A percentile compares a stretch with the other conserved stretches of the same genome.
Conservation (phyloP, 768 basidiomycete species). For the Holtermannia corniformis region DNA sequence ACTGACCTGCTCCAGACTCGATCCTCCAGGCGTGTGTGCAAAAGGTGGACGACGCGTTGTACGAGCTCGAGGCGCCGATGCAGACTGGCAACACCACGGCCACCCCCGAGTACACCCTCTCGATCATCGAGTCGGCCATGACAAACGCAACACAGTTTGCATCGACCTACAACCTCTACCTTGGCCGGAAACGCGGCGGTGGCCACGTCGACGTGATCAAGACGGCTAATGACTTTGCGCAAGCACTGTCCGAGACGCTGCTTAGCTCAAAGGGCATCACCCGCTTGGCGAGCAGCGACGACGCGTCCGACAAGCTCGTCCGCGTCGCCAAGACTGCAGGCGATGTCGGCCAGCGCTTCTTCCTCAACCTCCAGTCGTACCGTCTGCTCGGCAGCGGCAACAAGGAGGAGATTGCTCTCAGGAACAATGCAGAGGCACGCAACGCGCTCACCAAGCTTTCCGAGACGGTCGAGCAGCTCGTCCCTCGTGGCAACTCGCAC, state of each 20-base stretch:
- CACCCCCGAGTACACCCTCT: conserved; percentile 96
- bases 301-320: conserved; percentile 83
- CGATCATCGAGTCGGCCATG: conserved; percentile 94
- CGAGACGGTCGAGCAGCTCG: conserved; percentile 71
- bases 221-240: conserved; percentile 90
- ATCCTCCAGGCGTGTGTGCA: conserved; percentile 93
- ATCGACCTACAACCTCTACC: conserved; percentile 80
- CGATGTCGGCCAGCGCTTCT: conserved; percentile 79
- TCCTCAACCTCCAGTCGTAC: conserved; percentile 93
- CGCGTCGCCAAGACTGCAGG: conserved; percentile 74
- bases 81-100: conserved; percentile 90
- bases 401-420: conserved; percentile 76
- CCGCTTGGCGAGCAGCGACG: conserved; percentile 79
- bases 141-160: conserved; percentile 96
- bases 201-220: conserved; percentile 98
- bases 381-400: conserved; percentile 76
- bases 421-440: conserved; percentile 81
- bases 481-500: conserved; percentile 64
- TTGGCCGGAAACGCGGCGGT: conserved; percentile 70
- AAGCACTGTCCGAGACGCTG: conserved; percentile 81
- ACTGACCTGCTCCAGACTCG: conserved; percentile 58
- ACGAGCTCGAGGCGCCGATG: conserved; percentile 92
- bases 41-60: conserved; percentile 94
- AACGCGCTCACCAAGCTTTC: conserved; percentile 72
- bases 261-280: conserved; percentile 93